Base-by-base conservation (phyloP, 177 flowering plant species). In the Vitis hybrid region DNA sequence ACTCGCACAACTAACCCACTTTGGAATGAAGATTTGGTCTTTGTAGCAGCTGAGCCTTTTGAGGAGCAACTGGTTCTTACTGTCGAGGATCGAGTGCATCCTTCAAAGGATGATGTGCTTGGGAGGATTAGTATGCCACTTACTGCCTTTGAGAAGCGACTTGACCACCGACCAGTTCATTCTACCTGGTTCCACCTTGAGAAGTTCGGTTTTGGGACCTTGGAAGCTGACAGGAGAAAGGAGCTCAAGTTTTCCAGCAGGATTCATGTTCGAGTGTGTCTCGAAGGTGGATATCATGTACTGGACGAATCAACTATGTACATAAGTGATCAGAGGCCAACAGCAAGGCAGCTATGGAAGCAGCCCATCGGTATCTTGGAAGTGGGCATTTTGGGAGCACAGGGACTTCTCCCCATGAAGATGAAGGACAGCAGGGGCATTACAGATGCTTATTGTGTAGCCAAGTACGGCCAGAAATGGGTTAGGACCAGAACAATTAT, bases 381-480 rank as follows among this genome's bases (percentile, higher is more conserved):
- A 62, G 84, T 87, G 3, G 90, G 90, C 19, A 84, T 87, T 24
- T 65, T 87, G 47, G 79, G 86, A 8, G 91, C 87, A 19, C 73
- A 81, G 53, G 87, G 83, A 38, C 81, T 87, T 58, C 80, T 79
- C 12, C 87, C 90, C 9, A 85, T 85, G 89, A 87, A 86, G 77
- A 73, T 71, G 77, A 86, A 78, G 62, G 84, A 84, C 50, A 79
- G 80, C 4, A 64, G 81, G 56, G 89, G 85, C 28, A 76, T 65
- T n/a, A 84, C 88, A 2, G 89, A 87, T 77, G 80, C 89, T 15
- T 87, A 84, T 52, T 86, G 89, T 67, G 89, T 87, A 0, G 88
- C 91, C 11, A 87, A 76, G 64, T 87, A 84, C 65, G 90, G 89
- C 31, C 85, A 79, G 75, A 87, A 87, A 67, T 86, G 91, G 89